Percentiles rank a stretch among this genome's conserved stretches.
phyloP scores from a whole-genome alignment of 2,329 filamentous ascomycete genomes.

The Penicillium frequentans region DNA sequence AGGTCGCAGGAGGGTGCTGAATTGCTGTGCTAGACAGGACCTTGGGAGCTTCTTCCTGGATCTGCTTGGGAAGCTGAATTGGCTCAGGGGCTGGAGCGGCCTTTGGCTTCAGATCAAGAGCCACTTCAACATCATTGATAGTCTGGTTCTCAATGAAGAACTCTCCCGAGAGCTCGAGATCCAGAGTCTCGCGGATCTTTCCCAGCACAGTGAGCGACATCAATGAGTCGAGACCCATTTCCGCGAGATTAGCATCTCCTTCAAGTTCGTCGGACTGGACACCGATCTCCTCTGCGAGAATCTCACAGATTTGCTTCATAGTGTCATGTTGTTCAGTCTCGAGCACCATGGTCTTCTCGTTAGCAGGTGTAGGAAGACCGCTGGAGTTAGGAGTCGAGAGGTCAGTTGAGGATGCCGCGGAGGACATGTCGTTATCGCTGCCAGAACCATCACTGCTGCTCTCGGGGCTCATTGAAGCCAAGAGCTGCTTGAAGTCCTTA shows the following conservation, averaged over 20 bases:
- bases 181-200: slow-evolving; percentile 45
- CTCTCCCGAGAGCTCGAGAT: slow-evolving; percentile 43
- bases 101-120: slow-evolving; percentile 42
- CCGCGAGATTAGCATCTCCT: slow-evolving; percentile 40
- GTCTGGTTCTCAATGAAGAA: slow-evolving; percentile 48
- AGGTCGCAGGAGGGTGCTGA: slow-evolving; percentile 41
- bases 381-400: slow-evolving; percentile 35
- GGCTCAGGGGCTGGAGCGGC: slow-evolving; percentile 19
- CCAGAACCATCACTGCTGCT: slow-evolving; percentile 28
- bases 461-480: slow-evolving; percentile 39
- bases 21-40: slow-evolving; percentile 10
- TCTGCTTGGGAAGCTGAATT: slow-evolving; percentile 24
- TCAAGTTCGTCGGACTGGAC: slow-evolving; percentile 42
- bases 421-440: slow-evolving; percentile 31
- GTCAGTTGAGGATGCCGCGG: slow-evolving; percentile 33
- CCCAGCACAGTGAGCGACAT: slow-evolving; percentile 48
- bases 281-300: slow-evolving; percentile 47
- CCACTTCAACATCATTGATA: slow-evolving; percentile 39
- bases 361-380: slow-evolving; percentile 28
- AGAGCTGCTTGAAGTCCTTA: slow-evolving; percentile 60
- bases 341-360: slow-evolving; percentile 25
- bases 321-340: slow-evolving; percentile 28
- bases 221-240: slow-evolving; percentile 49
- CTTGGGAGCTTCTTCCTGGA: slow-evolving; percentile 23
- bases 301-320: slow-evolving; percentile 42